Percentiles rank a stretch among this genome's conserved stretches.
Conservation (phyloP, 2,329 filamentous ascomycete genomes). For the Tolypocladium endophyticum region DNA sequence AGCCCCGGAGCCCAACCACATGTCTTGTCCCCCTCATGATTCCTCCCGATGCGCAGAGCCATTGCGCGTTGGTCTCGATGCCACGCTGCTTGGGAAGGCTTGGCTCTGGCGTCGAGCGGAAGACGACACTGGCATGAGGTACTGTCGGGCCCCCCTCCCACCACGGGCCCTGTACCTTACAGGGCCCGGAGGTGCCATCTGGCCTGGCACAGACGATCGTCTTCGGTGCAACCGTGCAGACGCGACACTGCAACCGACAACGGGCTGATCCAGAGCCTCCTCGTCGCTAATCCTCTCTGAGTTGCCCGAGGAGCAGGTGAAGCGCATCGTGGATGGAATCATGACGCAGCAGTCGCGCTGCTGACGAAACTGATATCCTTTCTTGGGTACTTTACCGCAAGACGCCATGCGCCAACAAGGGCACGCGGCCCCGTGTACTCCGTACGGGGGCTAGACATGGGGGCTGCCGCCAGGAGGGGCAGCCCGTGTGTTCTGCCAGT, state of each 20-base stretch:
- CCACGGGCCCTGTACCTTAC: conserved; percentile 1
- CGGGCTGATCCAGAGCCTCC: background rate
- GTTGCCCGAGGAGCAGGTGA: background rate
- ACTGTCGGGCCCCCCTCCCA: background rate
- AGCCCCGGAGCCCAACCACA: conserved; percentile 18
- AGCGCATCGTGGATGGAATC: background rate
- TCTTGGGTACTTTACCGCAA: background rate
- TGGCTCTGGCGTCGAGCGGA: background rate
- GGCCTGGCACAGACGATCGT: conserved; percentile 1
- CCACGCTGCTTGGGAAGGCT: background rate
- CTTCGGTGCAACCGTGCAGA: conserved; percentile 8
- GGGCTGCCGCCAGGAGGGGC: background rate
- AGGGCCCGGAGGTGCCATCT: background rate
- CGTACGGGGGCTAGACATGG: background rate
- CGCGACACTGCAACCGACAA: conserved; percentile 8
- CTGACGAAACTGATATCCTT: background rate
- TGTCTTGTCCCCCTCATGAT: conserved; percentile 2
- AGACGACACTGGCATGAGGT: background rate
- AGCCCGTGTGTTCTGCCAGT: background rate
- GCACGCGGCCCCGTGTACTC: background rate
- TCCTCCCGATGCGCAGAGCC: background rate
- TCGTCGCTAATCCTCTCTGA: background rate
- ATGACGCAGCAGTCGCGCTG: background rate
- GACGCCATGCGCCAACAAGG: background rate
- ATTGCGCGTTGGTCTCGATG: background rate